A percentile compares a stretch with the other conserved stretches of the same genome.
phyloP scores from a whole-genome alignment of 768 basidiomycete species.

The Lentinula edodes region DNA sequence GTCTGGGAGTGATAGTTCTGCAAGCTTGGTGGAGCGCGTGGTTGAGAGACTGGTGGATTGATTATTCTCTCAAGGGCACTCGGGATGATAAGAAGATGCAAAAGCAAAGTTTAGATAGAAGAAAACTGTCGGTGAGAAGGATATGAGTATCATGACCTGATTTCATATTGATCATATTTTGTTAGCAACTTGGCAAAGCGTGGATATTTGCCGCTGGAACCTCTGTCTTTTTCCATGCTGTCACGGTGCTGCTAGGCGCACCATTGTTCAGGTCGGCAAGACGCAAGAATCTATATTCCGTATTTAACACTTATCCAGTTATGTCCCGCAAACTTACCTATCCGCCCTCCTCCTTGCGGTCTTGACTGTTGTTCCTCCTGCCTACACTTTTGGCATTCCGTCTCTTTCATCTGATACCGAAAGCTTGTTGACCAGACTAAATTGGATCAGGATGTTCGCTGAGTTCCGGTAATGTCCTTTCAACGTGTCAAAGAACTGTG shows the following conservation, averaged over 20 bases:
- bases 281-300: slow-evolving; percentile 1
- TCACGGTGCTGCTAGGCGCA: slow-evolving; percentile 71
- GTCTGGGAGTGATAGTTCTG: slow-evolving; percentile 46
- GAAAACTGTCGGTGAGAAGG: slow-evolving; percentile 33
- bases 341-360: slow-evolving; percentile 65
- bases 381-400: slow-evolving; percentile 65
- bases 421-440: slow-evolving; percentile 50
- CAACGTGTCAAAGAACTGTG: not conserved
- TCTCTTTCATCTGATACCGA: slow-evolving; percentile 34
- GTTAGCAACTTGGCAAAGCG: slow-evolving; percentile 47
- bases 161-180: slow-evolving; percentile 2
- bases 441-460: slow-evolving; percentile 77
- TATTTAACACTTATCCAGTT: slow-evolving; percentile 26
- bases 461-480: slow-evolving; percentile 64
- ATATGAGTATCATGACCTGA: not conserved
- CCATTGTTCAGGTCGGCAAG: slow-evolving; percentile 49
- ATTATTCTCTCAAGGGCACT: slow-evolving; percentile 31
- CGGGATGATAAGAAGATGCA: slow-evolving; percentile 38
- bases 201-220: slow-evolving; percentile 45
- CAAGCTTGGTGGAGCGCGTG: slow-evolving; percentile 72
- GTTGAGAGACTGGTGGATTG: slow-evolving; percentile 54
- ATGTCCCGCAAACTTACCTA: slow-evolving; percentile 55
- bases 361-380: slow-evolving; percentile 60
- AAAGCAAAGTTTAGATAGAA: slow-evolving; percentile 29
- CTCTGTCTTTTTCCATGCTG: slow-evolving; percentile 40